Percentiles rank a stretch among this genome's conserved stretches.
Conservation (phyloP, 345 rosid species). For the Euphorbia tirucalli region DNA sequence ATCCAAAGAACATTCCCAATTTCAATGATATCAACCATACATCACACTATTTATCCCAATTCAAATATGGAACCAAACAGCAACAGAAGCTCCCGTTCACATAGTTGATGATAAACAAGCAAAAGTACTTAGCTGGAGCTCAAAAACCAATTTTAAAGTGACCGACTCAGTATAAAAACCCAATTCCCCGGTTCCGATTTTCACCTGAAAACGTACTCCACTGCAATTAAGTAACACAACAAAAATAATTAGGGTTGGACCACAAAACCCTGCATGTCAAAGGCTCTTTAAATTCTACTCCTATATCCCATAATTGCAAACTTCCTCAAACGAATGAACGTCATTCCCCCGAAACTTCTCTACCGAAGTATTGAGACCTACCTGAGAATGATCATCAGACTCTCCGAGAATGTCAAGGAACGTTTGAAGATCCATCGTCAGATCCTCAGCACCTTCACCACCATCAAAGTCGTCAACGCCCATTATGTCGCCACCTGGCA, state of each 20-base stretch:
- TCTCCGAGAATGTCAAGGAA: constrained; percentile 14
- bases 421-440: constrained; percentile 15
- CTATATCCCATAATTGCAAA: not conserved
- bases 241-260: not conserved
- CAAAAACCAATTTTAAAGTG: not conserved
- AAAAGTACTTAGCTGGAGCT: not conserved
- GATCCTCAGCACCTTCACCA: constrained; percentile 3
- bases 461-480: constrained; percentile 4
- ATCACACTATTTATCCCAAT: too few relatives aligned
- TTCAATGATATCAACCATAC: not conserved
- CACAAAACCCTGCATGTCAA: not conserved
- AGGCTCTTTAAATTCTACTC: too few relatives aligned
- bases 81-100: too few relatives aligned
- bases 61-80: too few relatives aligned
- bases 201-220: not conserved
- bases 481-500: not conserved
- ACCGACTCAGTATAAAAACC: too few relatives aligned
- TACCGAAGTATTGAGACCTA: not conserved
- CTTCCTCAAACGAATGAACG: not conserved
- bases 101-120: too few relatives aligned
- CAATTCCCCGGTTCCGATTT: not conserved
- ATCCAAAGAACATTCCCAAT: not conserved
- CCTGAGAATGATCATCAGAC: constrained; percentile 10
- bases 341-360: too few relatives aligned
- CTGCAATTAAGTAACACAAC: not conserved